phyloP scores from a whole-genome alignment of 805 yeast species.

The Lachancea waltii region DNA sequence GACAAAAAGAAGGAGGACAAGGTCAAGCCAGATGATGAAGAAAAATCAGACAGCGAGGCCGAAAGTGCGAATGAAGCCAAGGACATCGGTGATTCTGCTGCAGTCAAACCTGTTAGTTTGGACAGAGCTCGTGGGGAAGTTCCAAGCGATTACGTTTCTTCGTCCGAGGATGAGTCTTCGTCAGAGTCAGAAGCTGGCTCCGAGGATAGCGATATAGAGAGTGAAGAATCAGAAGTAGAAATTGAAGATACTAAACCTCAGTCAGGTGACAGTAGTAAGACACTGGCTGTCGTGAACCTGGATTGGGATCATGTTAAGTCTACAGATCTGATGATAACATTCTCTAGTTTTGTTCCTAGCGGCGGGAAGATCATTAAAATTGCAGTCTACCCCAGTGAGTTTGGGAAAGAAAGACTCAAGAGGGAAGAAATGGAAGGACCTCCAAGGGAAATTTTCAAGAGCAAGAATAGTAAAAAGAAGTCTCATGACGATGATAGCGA shows the following conservation, averaged over 20 bases:
- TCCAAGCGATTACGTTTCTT: slow-evolving; percentile 36
- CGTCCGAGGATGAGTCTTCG: slow-evolving; percentile 41
- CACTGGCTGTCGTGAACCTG: slow-evolving; percentile 88
- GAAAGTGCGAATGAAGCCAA: slow-evolving; percentile 6
- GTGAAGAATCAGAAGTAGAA: slow-evolving; percentile 50
- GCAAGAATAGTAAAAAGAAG: slow-evolving; percentile 35
- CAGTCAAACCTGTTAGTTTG: slow-evolving; percentile 13
- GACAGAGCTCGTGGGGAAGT: slow-evolving; percentile 70
- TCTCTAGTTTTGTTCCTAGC: slow-evolving; percentile 74
- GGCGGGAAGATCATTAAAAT: slow-evolving; percentile 66
- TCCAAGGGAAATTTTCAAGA: slow-evolving; percentile 70
- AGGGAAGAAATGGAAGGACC: slow-evolving; percentile 91
- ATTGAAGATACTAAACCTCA: slow-evolving; percentile 58
- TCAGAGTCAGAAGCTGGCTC: slow-evolving; percentile 38
- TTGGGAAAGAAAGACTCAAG: slow-evolving; percentile 86
- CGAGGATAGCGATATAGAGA: slow-evolving; percentile 38
- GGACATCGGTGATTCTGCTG: no score
- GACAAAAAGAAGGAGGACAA: slow-evolving; percentile 14
- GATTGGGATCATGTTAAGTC: slow-evolving; percentile 97
- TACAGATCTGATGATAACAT: slow-evolving; percentile 82
- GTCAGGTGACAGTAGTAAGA: slow-evolving; percentile 74
- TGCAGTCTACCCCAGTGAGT: slow-evolving; percentile 78
- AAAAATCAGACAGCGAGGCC: slow-evolving; percentile 12
- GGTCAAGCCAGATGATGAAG: slow-evolving; percentile 12
- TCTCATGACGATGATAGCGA: slow-evolving; percentile 41